Evolutionary conservation across 805 yeast genomes (phyloP), one percentile per base, ranked within the genome.

Genomic region (Scheffersomyces ergatensis): DNA sequence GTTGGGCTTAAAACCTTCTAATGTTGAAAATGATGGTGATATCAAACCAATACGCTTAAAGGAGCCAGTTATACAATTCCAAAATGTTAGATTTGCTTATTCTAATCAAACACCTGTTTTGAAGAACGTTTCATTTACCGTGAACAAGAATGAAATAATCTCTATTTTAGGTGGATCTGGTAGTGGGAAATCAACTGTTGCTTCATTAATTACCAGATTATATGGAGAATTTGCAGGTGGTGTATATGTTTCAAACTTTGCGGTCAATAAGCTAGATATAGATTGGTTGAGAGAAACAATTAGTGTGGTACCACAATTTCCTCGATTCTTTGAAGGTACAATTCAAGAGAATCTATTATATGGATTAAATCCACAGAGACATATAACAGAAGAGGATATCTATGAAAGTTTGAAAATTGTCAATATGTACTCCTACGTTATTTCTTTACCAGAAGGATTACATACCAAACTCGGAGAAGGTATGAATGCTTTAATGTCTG

Each of bases 111-210:
- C 62, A 2, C 43, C 45, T 5, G 45, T 76, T 3, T 65, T 84
- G 24, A 59, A 64, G 1, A 50, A 71, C 23, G 49, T 85, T 5
- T 58, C 60, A 8, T 62, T 84, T 24, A 33, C 43, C 0, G 56
- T 90, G 2, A 21, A 52, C 0, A 50, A 63, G 9, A 76, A 78
- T 15, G 77, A 79, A 41, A 66, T 77, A 0, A 67, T 85, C 16
- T 93, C 87, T 0, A 60, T 93, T 1, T 78, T 83, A 3, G 99
- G 99, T 0, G 80, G 77, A 26, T 87, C 97, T 2, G 99, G 99
- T 0, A 76, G 84, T 12, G 99, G 99, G 0, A 93, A 93, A 60
- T 85, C 97, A 0, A 89, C 98, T 0, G 46, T 92, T 1, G 62
- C 80, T 0, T 66, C 73, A 1, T 50, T 90, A 11, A 47, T 90